Base-by-base conservation (phyloP, 2,329 filamentous ascomycete species). In the Hypoxylon sp. region DNA sequence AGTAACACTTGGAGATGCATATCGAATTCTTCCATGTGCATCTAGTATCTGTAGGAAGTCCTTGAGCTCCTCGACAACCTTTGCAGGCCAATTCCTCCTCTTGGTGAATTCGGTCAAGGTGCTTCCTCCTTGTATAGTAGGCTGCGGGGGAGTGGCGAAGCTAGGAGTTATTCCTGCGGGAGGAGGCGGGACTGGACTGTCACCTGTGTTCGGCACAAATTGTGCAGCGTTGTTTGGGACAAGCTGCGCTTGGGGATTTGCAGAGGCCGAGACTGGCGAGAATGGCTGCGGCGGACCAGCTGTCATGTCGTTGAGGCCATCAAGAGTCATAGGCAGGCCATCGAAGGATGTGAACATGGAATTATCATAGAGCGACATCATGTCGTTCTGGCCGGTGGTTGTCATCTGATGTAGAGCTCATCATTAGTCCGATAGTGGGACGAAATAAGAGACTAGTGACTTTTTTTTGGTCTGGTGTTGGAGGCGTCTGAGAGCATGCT, bases 11-110 rank as follows among this genome's bases (percentile, higher is more conserved):
- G 93, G 91, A 36, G 94, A 97, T n/a, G 91, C 89, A 77, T 96
- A 97, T 65, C 92, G 87, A 73, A 98, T 91, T 70, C 91, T 89
- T 38, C 94, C 93, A 74, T 96, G 90, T 23, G 93, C 88, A 50
- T 93, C 94, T 56, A 98, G 87, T 65, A 98, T 94, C 77, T 97
- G 90, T 60, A 97, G 81, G 73, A 98, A 89, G 79, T 98, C 95
- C 76, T 91, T 92, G 73, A 98, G 84, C 83, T 97, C 94, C 79
- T 97, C 93, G 23, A 98, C 88, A 11, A 97, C 91, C 71, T 93
- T 91, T 77, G 94, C 92, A 14, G 93, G 91, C 95, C 95, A 98
- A 77, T 96, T 88, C 65, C 85, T 82, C 73, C 86, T 80, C 78
- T 88, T 88, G 48, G 86, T 88, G 67, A 88, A 88, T 75, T 88